A percentile compares a stretch with the other conserved stretches of the same genome.
Evolutionary conservation across 139 green algal species (phyloP).

Genomic region (Picochlorum sp.): DNA sequence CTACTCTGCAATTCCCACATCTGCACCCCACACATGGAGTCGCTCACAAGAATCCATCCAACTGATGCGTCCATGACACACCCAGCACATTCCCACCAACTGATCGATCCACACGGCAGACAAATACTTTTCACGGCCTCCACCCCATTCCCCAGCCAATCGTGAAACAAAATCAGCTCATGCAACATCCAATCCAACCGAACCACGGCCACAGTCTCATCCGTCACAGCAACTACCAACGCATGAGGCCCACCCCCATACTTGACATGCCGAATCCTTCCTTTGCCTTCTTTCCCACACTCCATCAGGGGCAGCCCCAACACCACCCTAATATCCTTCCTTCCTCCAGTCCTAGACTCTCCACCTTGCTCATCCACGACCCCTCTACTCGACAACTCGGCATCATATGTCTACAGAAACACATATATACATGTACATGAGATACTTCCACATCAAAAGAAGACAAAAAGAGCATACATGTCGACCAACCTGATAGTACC

Average conservation of each 20-base stretch:
- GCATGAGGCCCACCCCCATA: slow-evolving; percentile 23
- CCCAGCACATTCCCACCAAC: not conserved
- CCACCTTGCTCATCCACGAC: too few relatives aligned
- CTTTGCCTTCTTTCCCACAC: not conserved
- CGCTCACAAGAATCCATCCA: slow-evolving; percentile 22
- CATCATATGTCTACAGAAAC: not conserved
- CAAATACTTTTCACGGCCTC: not conserved
- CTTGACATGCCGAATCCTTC: slow-evolving; percentile 4
- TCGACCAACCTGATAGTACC: slow-evolving; percentile 6
- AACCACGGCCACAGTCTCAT: slow-evolving; percentile 7
- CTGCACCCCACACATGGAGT: not conserved
- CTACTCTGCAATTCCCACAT: slow-evolving; percentile 18
- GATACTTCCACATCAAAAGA: not conserved
- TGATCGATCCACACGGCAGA: not conserved
- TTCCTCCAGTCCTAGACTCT: not conserved
- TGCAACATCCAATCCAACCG: slow-evolving; percentile 12
- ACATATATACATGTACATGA: not conserved
- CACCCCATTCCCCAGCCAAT: not conserved
- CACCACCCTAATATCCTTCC: not conserved
- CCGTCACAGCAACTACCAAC: slow-evolving; percentile 17
- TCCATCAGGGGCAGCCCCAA: slow-evolving; percentile 3
- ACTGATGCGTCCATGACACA: slow-evolving; percentile 25
- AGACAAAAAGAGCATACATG: not conserved
- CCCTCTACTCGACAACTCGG: not conserved
- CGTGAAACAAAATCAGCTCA: not conserved